Percentiles rank a stretch among this genome's conserved stretches.
phyloP scores from a whole-genome alignment of 2,329 filamentous ascomycete species.

The Fusarium concolor region DNA sequence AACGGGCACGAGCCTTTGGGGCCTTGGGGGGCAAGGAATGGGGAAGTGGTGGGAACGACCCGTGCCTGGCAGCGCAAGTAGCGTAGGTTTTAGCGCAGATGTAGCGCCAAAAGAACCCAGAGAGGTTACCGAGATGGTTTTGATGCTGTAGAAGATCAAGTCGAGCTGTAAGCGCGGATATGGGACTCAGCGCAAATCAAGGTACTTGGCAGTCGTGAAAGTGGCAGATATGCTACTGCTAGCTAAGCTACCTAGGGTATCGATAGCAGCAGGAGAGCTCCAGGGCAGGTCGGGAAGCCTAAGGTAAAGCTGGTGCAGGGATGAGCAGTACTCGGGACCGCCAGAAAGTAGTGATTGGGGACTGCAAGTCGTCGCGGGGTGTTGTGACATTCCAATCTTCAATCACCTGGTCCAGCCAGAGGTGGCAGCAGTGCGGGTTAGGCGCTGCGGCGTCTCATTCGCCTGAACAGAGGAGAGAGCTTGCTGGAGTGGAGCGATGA shows the following conservation, averaged over 20 bases:
- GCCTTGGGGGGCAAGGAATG: constrained; percentile 41
- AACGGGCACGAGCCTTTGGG: constrained; percentile 47
- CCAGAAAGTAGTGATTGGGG: constrained; percentile 43
- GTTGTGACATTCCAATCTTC: constrained; percentile 48
- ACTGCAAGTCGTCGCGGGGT: constrained; percentile 42
- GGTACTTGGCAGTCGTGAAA: constrained; percentile 1
- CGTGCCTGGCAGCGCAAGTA: constrained; percentile 48
- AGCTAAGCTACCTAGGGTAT: constrained; percentile 3
- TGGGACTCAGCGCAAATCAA: constrained; percentile 13
- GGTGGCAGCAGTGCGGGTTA: constrained; percentile 47
- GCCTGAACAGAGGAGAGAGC: constrained; percentile 45
- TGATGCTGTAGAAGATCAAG: constrained; percentile 14
- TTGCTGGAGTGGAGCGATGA: constrained; percentile 48
- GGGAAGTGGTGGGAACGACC: constrained; percentile 47
- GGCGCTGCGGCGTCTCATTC: constrained; percentile 52
- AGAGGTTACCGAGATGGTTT: constrained; percentile 27
- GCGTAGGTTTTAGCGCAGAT: constrained; percentile 45
- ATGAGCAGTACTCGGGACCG: constrained; percentile 39
- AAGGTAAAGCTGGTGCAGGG: constrained; percentile 33
- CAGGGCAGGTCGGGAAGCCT: constrained; percentile 20
- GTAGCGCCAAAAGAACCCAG: constrained; percentile 42
- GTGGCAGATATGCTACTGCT: constrained; percentile 12
- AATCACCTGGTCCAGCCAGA: constrained; percentile 47
- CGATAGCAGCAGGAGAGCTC: constrained; percentile 6
- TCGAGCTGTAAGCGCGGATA: constrained; percentile 28